Evolutionary conservation across 306 rosid species (phyloP), one percentile per base, ranked within the genome.

Genomic region (Castanea sativa): DNA sequence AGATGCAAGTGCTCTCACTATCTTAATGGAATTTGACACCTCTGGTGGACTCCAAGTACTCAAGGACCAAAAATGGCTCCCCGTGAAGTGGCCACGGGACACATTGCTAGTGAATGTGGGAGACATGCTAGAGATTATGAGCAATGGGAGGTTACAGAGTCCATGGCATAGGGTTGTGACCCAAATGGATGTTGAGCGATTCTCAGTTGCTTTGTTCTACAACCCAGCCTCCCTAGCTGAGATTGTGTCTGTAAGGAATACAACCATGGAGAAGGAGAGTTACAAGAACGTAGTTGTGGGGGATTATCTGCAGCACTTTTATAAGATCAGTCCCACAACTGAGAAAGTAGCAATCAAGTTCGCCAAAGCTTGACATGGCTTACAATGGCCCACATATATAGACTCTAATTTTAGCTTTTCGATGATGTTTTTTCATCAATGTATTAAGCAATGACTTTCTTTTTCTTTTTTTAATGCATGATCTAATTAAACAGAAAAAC

Each of bases 131-230:
- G 75, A 74, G 58, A 73, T 65, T 1, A 67, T 74, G 75, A 67
- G 77, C 78, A 64, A 80, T 64, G 65, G 81, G 41, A 52, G 58
- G 19, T 5, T 77, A 11, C 60, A 69, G 7, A 78, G 81, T 29
- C 25, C 81, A 29, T 76, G 70, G 71, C 78, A 81, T 23, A 71
- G 74, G 20, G 77, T 12, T 71, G n/a, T 63, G 29, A 71, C 81
- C 71, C 78, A 71, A 18, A 72, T 9, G 55, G 63, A 61, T 64
- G 81, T 29, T 27, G 71, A 63, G 51, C 32, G 69, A 13, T 56
- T 63, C 20, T 53, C 69, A 27, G 23, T 76, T 76, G 56, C 73
- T 70, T 59, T 75, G 80, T 76, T 69, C 30, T 74, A 68, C 27
- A 67, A 52, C 49, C 76, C 76, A 19, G 52, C 76, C 20, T 30